phyloP scores from a whole-genome alignment of 805 yeast genomes.

The Kodamaea kaohsiungensis region DNA sequence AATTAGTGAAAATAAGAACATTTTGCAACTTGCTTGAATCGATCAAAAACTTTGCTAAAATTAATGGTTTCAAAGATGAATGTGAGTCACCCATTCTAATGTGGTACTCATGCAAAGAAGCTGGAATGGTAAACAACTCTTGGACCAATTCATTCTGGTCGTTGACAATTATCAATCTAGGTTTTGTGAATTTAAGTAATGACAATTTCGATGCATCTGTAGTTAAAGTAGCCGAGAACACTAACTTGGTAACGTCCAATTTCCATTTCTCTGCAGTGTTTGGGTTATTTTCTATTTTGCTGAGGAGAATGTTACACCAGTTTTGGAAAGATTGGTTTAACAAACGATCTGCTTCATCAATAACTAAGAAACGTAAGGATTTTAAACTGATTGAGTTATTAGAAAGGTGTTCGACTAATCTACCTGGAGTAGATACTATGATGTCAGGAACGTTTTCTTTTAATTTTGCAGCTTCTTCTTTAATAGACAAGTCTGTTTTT shows the following conservation, averaged over 20 bases:
- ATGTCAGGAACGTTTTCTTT: constrained; percentile 58
- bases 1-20: constrained; percentile 65
- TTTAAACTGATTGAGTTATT: constrained; percentile 45
- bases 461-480: constrained; percentile 62
- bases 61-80: constrained; percentile 68
- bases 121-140: constrained; percentile 65
- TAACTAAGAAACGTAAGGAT: constrained; percentile 60
- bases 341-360: constrained; percentile 82
- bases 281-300: constrained; percentile 27
- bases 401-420: constrained; percentile 75
- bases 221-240: constrained; percentile 92
- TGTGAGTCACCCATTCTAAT: constrained; percentile 39
- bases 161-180: constrained; percentile 75
- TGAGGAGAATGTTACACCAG: constrained; percentile 70
- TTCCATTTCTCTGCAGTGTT: constrained; percentile 35
- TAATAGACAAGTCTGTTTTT: constrained; percentile 51
- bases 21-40: constrained; percentile 30
- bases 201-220: constrained; percentile 88
- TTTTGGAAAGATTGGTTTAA: constrained; percentile 90
- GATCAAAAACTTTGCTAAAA: constrained; percentile 57
- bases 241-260: constrained; percentile 55
- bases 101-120: constrained; percentile 47
- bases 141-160: constrained; percentile 46
- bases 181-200: constrained; percentile 65
- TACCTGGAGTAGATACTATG: constrained; percentile 73